These are phyloP conservation scores for Lanmaoa pseudosensibilis DNA, from an alignment of 768 basidiomycete species.

Conservation along the genomic window DNA sequence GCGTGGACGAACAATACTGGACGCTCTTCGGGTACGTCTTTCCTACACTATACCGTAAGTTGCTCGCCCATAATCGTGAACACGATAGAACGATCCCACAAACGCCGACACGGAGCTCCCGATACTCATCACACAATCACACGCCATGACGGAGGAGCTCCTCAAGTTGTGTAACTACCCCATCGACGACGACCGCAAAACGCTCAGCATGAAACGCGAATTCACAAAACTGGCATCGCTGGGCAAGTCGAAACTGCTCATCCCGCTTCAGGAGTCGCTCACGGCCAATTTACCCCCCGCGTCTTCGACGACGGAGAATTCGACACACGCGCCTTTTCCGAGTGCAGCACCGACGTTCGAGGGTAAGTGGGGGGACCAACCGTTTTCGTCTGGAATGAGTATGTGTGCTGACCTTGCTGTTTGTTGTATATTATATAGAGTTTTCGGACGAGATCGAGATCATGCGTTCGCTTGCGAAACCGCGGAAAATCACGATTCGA, in stretches of 20 bases:
- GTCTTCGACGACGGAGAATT: conserved; percentile 46
- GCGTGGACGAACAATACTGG: conserved; percentile 60
- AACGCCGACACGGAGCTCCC: conserved; percentile 45
- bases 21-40: conserved; percentile 53
- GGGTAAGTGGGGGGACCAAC: conserved; percentile 37
- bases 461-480: conserved; percentile 89
- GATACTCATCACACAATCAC: conserved; percentile 51
- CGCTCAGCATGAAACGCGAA: conserved; percentile 46
- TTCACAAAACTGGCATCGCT: conserved; percentile 56
- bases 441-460: conserved; percentile 83
- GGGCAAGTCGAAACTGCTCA: conserved; percentile 68
- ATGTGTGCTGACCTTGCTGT: background rate
- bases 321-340: conserved; percentile 81
- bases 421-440: conserved; percentile 40
- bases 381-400: background rate
- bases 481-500: conserved; percentile 83
- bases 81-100: conserved; percentile 45
- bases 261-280: conserved; percentile 91
- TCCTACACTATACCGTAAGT: background rate
- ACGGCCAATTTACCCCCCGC: conserved; percentile 85
- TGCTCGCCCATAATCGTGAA: background rate
- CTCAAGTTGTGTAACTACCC: conserved; percentile 62
- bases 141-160: conserved; percentile 67
- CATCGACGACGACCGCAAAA: conserved; percentile 41
- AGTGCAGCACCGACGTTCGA: conserved; percentile 70